Conservation (phyloP, 116 monocot genomes). For the Zostera marina region DNA sequence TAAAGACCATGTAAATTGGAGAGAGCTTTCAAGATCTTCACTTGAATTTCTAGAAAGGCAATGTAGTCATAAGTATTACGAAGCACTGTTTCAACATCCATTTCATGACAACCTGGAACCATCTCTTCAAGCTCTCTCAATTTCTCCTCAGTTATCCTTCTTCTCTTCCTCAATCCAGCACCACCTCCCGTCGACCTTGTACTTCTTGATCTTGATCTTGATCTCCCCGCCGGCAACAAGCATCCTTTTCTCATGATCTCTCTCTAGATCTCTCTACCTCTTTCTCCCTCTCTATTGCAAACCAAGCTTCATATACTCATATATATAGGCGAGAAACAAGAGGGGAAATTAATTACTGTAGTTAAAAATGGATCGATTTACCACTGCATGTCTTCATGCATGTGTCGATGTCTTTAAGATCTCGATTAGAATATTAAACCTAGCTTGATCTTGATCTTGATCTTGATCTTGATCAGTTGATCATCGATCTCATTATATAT, state of each 20-base stretch:
- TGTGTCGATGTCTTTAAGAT: too few relatives aligned
- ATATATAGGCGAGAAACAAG: too few relatives aligned
- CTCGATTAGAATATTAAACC: too few relatives aligned
- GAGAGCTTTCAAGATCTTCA: background rate
- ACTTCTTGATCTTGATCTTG: background rate
- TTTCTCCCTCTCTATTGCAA: too few relatives aligned
- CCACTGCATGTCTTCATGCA: too few relatives aligned
- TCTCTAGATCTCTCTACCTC: too few relatives aligned
- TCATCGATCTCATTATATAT: background rate
- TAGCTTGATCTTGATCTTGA: too few relatives aligned
- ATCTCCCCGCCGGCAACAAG: background rate
- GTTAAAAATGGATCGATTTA: too few relatives aligned
- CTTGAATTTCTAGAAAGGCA: constrained; percentile 1
- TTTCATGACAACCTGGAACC: constrained; percentile 19
- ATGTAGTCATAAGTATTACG: background rate
- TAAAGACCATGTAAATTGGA: constrained; percentile 2
- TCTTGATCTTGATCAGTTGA: too few relatives aligned
- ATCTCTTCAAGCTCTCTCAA: constrained; percentile 30
- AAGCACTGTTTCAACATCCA: constrained; percentile 25
- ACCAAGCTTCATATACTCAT: background rate
- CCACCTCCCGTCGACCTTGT: too few relatives aligned
- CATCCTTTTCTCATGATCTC: constrained; percentile 5
- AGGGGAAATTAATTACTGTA: too few relatives aligned
- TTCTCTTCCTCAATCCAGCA: background rate
- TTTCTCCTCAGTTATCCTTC: constrained; percentile 11